phyloP scores from a whole-genome alignment of 2,329 filamentous ascomycete genomes.

The Venturia asperata region DNA sequence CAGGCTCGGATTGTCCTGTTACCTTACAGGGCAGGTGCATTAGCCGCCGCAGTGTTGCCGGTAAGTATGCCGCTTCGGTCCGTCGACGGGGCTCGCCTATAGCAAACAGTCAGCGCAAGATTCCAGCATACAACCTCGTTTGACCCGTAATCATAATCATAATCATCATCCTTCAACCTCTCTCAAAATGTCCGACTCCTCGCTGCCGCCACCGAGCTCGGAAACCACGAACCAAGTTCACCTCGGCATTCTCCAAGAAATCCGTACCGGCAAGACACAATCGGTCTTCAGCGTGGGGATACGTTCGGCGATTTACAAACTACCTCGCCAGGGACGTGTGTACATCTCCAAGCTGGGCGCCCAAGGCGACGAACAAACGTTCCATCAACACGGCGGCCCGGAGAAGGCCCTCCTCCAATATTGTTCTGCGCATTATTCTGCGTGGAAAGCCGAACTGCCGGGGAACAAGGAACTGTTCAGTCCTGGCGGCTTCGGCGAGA shows the following conservation, averaged over 20 bases:
- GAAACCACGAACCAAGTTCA: too few relatives aligned
- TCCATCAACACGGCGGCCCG: conserved; percentile 52
- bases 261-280: conserved; percentile 53
- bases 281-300: conserved; percentile 46
- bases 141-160: neutral
- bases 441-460: conserved; percentile 50
- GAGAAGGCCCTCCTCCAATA: conserved; percentile 60
- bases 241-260: conserved; percentile 39
- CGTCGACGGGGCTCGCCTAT: too few relatives aligned
- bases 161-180: neutral
- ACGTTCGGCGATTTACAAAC: conserved; percentile 53
- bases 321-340: conserved; percentile 38
- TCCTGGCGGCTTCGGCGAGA: conserved; percentile 58
- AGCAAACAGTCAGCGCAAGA: neutral
- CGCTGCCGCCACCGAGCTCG: neutral
- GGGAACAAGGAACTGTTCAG: conserved; percentile 45
- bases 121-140: neutral
- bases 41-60: too few relatives aligned
- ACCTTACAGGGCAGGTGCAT: too few relatives aligned
- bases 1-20: too few relatives aligned
- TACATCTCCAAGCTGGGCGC: conserved; percentile 46
- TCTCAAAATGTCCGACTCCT: neutral
- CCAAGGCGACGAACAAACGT: conserved; percentile 55
- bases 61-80: too few relatives aligned
- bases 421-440: conserved; percentile 51